A percentile compares a stretch with the other conserved stretches of the same genome.
Conservation (phyloP, 768 basidiomycete genomes). For the Cystofilobasidium capitatum region DNA sequence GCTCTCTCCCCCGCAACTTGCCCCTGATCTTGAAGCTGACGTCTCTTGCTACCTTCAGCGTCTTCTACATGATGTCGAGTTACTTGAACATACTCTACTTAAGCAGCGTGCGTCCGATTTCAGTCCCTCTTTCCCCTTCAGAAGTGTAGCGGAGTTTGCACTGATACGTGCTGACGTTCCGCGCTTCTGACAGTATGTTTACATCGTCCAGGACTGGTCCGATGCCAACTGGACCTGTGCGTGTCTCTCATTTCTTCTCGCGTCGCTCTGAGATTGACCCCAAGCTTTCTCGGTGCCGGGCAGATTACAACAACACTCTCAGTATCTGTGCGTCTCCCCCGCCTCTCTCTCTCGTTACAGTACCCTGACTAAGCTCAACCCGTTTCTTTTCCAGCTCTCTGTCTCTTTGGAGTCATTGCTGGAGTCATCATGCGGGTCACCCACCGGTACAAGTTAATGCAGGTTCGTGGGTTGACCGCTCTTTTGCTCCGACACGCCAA, state of each 20-base stretch:
- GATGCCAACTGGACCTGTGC: constrained; percentile 13
- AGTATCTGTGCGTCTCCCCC: no score
- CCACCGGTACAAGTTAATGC: constrained; percentile 38
- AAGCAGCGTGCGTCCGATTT: no score
- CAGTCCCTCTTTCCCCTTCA: no score
- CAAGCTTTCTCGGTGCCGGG: not conserved
- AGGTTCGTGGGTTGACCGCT: constrained; percentile 24
- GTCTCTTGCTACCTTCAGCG: not conserved
- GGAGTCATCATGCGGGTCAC: constrained; percentile 35
- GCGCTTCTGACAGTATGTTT: not conserved
- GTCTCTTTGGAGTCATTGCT: constrained; percentile 36
- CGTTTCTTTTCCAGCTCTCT: no score
- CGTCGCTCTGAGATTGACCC: no score
- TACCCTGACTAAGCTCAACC: no score
- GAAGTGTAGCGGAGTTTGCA: no score
- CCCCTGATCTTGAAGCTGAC: not conserved
- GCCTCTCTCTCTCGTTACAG: no score
- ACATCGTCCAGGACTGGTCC: constrained; percentile 17
- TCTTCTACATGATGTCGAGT: not conserved
- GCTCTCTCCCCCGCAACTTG: not conserved
- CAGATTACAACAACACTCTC: constrained; percentile 17
- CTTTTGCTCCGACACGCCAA: not conserved
- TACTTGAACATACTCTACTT: constrained; percentile 14
- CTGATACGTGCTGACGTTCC: no score
- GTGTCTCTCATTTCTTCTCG: not conserved